Conservation (phyloP, 2,329 filamentous ascomycete genomes). For the Fusarium tanahbumbuense region DNA sequence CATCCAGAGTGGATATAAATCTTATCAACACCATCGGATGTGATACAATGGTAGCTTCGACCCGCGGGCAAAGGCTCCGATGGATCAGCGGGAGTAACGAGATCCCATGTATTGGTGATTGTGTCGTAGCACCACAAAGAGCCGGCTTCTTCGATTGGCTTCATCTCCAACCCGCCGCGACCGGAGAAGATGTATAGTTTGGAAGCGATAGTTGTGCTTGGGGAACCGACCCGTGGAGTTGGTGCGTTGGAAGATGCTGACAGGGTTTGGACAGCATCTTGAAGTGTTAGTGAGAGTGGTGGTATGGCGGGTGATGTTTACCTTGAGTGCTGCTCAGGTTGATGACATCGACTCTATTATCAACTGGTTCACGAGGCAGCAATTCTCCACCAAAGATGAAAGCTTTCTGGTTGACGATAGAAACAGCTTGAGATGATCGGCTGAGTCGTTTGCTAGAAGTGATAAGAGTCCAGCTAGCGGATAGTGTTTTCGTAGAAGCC, state of each 20-base stretch:
- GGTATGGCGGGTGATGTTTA: accelerated
- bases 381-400: constrained; percentile 16
- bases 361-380: neutral
- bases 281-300: neutral
- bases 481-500: neutral
- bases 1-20: constrained; percentile 5
- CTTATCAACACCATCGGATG: neutral
- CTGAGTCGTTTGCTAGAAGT: neutral
- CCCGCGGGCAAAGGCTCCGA: neutral
- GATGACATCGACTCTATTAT: neutral
- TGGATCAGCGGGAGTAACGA: accelerated
- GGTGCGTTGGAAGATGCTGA: neutral
- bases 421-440: constrained; percentile 4
- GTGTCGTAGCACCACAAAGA: neutral
- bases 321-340: accelerated
- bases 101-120: neutral
- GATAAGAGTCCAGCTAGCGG: neutral
- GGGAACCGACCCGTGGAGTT: neutral
- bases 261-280: neutral
- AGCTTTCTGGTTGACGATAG: neutral
- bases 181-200: neutral
- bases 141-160: neutral
- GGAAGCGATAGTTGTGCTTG: neutral
- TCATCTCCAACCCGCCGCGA: neutral
- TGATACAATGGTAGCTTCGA: constrained; percentile 6